Conservation (phyloP, 2,329 filamentous ascomycete genomes). For the Ophiostoma montium region DNA sequence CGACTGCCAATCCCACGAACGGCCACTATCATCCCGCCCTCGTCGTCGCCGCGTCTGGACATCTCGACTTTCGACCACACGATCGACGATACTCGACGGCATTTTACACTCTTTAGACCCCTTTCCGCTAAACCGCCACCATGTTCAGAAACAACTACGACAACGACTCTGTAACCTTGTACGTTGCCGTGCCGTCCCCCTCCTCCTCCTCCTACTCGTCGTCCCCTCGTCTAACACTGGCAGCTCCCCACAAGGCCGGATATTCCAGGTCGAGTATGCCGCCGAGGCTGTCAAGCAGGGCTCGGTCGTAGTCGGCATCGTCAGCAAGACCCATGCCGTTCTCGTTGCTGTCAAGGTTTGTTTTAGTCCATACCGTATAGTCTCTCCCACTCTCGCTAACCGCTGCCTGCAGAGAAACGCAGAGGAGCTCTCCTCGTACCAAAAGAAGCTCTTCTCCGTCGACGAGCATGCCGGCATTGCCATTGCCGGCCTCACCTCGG, state of each 20-base stretch:
- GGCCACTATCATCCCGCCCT: background rate
- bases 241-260: constrained; percentile 96
- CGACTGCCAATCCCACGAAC: background rate
- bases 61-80: background rate
- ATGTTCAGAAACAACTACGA: constrained; percentile 99
- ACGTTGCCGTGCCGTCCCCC: constrained; percentile 26
- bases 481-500: constrained; percentile 91
- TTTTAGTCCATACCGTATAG: too few species aligned
- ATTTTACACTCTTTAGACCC: too few species aligned
- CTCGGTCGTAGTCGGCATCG: constrained; percentile 91
- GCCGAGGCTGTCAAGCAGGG: constrained; percentile 98
- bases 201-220: background rate
- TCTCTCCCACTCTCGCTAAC: too few species aligned
- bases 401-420: constrained; percentile 62
- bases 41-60: background rate
- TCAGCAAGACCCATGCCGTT: constrained; percentile 95
- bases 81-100: background rate
- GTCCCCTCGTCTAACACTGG: background rate
- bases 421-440: constrained; percentile 98
- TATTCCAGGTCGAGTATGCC: constrained; percentile 99
- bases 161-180: constrained; percentile 99
- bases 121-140: constrained; percentile 23
- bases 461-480: constrained; percentile 92
- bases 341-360: constrained; percentile 91
- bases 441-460: constrained; percentile 97